Evolutionary conservation across 1,139 yeast species (phyloP).

Genomic region (Yamadazyma taylorii): DNA sequence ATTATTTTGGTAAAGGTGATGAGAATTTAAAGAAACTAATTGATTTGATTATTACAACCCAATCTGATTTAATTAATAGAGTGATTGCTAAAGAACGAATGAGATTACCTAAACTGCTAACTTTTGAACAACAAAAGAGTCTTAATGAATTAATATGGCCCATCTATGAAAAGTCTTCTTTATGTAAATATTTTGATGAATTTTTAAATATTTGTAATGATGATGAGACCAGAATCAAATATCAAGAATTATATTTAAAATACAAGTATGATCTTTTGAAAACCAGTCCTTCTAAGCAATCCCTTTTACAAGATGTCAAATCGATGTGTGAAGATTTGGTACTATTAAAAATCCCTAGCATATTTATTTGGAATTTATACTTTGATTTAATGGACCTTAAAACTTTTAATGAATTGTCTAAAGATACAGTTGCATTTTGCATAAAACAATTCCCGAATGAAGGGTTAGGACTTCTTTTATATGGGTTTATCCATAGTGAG

Average conservation of each 20-base stretch:
- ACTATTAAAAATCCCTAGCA: slow-evolving; percentile 57
- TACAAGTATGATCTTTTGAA: slow-evolving; percentile 56
- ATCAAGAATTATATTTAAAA: slow-evolving; percentile 60
- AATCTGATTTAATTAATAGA: slow-evolving; percentile 33
- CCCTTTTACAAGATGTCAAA: slow-evolving; percentile 42
- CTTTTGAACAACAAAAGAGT: slow-evolving; percentile 29
- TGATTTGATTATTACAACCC: slow-evolving; percentile 41
- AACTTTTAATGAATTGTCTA: slow-evolving; percentile 49
- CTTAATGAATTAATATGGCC: slow-evolving; percentile 50
- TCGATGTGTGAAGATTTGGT: slow-evolving; percentile 74
- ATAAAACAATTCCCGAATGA: slow-evolving; percentile 57
- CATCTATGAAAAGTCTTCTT: slow-evolving; percentile 47
- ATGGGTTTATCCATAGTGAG: slow-evolving; percentile 63
- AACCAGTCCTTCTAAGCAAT: slow-evolving; percentile 39
- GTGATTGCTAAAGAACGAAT: slow-evolving; percentile 37
- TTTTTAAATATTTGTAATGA: slow-evolving; percentile 63
- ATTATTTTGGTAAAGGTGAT: slow-evolving; percentile 48
- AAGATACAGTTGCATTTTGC: slow-evolving; percentile 47
- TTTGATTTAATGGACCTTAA: slow-evolving; percentile 74
- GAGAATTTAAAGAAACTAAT: slow-evolving; percentile 50
- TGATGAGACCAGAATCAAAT: slow-evolving; percentile 56
- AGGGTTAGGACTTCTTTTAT: slow-evolving; percentile 64
- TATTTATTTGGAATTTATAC: slow-evolving; percentile 71
- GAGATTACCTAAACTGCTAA: slow-evolving; percentile 35
- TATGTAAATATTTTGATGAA: slow-evolving; percentile 54